A percentile compares a stretch with the other conserved stretches of the same genome.
Conservation (phyloP, 208 protist species). For the Naegleria gruberi region DNA sequence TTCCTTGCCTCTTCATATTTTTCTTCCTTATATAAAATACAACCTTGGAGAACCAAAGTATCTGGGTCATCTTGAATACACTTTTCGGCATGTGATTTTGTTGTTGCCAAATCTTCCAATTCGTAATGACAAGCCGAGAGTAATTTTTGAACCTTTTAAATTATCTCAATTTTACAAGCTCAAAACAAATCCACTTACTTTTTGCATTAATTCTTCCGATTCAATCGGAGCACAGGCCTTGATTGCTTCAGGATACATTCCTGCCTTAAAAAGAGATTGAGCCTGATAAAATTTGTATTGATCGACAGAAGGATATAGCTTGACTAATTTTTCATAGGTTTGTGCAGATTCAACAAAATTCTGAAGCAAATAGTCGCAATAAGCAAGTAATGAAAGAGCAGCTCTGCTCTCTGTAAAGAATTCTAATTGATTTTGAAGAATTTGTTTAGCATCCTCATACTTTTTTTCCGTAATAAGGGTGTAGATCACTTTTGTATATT, state of each 20-base stretch:
- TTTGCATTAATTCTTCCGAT: constrained; percentile 53
- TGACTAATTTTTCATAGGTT: constrained; percentile 70
- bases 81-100: constrained; percentile 74
- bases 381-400: constrained; percentile 88
- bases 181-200: no score
- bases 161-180: background rate
- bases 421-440: constrained; percentile 73
- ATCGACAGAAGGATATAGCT: constrained; percentile 77
- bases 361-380: constrained; percentile 87
- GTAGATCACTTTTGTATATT: constrained; percentile 86
- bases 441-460: constrained; percentile 77
- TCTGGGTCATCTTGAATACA: constrained; percentile 67
- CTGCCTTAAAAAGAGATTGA: constrained; percentile 86
- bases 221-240: constrained; percentile 69
- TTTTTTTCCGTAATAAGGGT: constrained; percentile 81
- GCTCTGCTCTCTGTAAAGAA: constrained; percentile 85
- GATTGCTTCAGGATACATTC: constrained; percentile 73
- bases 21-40: constrained; percentile 75
- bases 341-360: constrained; percentile 70
- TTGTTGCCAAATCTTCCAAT: constrained; percentile 75
- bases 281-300: constrained; percentile 91
- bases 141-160: constrained; percentile 62
- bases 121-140: constrained; percentile 81
- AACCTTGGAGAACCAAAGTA: constrained; percentile 69
- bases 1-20: constrained; percentile 78